Base-by-base conservation (phyloP, 2,329 filamentous ascomycete genomes). In the Blumeria hordei region DNA sequence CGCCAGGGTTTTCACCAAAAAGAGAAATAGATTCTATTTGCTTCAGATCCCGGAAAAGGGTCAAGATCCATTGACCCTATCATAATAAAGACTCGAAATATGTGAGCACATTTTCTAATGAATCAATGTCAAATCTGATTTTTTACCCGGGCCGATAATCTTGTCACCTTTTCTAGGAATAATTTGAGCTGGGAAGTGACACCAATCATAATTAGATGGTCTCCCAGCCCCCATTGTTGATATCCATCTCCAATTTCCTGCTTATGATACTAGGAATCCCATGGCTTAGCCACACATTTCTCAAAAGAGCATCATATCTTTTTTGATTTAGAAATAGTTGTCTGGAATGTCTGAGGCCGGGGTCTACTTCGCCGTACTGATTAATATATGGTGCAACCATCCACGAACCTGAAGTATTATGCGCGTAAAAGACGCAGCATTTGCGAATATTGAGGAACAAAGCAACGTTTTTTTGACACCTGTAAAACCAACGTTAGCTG, bases 141-240 rank as follows among this genome's bases (percentile, higher is more conserved):
- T 28, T 28, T 28, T 28, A 4, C 21, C 2, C 21, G 21, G 21
- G 21, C 21, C 21, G 21, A 28, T 28, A 28, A 28, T 28, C 21
- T 28, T 28, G 21, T 4, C 21, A 28, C 21, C 21, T 28, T 28
- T 28, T 28, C 21, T 28, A 28, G 21, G 21, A 28, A 28, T 28
- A 28, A 28, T 12, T 45, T 45, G 21, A 45, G 41, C 41, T 45
- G 16, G 9, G 3, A 18, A 16, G 5, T n/a, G 37, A 39, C 37
- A 9, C 50, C 12, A 39, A 53, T 16, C 39, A 16, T n/a, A 8
- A 53, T 35, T 57, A 66, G 55, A 80, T 74, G n/a, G 80, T 95
- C 71, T 98, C 92, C 92, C 92, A 98, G 0, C 92, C 92, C 0
- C 92, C 92, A 62, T 87, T 95, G 65, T 98, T 98, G 47, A 95